These are phyloP conservation scores for Eragrostis curvula DNA, from an alignment of 176 grass and related monocot genomes.

Conservation along the genomic window DNA sequence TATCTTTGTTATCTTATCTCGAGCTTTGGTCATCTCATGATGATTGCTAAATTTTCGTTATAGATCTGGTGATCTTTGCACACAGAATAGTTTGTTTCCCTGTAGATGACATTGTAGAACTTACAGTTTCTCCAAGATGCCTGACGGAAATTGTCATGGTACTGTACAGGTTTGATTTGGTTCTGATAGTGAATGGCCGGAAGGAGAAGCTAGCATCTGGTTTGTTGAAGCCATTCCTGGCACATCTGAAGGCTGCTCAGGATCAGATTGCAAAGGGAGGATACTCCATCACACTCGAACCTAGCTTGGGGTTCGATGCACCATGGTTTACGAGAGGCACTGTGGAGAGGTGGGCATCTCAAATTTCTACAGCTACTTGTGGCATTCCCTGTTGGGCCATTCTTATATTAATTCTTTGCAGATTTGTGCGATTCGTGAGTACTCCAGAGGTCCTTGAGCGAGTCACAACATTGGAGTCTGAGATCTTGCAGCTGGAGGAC, in stretches of 20 bases:
- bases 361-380: conserved; percentile 1
- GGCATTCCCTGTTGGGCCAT: conserved; percentile 5
- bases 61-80: conserved; percentile 33
- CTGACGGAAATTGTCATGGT: conserved; percentile 26
- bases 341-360: conserved; percentile 65
- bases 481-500: conserved; percentile 93
- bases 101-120: background rate
- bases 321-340: conserved; percentile 89
- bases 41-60: conserved; percentile 14
- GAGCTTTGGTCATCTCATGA: conserved; percentile 10
- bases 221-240: conserved; percentile 82
- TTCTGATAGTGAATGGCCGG: conserved; percentile 74
- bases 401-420: conserved; percentile 43
- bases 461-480: conserved; percentile 86
- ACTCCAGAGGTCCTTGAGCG: conserved; percentile 95
- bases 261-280: conserved; percentile 94
- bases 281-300: conserved; percentile 87
- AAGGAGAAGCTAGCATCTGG: conserved; percentile 96
- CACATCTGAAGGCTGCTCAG: conserved; percentile 79
- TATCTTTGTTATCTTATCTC: conserved; percentile 20
- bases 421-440: conserved; percentile 96
- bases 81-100: background rate
- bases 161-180: conserved; percentile 86
- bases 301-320: conserved; percentile 42
- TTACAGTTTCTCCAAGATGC: conserved; percentile 14